Percentiles rank a stretch among this genome's conserved stretches.
phyloP scores from a whole-genome alignment of 768 basidiomycete genomes.

The Boletus rubescentipes region DNA sequence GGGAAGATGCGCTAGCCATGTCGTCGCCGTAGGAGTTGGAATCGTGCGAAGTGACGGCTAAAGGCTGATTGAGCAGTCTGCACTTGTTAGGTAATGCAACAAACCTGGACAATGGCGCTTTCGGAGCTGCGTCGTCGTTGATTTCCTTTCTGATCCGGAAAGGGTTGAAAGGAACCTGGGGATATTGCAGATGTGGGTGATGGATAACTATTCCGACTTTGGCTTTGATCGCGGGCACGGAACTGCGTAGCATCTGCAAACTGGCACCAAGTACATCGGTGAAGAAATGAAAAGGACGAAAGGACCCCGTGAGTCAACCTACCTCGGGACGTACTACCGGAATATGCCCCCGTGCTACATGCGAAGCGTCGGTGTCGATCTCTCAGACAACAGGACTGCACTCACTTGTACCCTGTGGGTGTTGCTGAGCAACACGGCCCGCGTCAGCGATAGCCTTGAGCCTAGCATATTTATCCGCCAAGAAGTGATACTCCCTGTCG shows the following conservation, averaged over 20 bases:
- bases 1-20: slow-evolving; percentile 19
- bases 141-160: slow-evolving; percentile 4
- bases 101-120: slow-evolving; percentile 16
- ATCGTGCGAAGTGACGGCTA: slow-evolving; percentile 14
- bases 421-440: slow-evolving; percentile 6
- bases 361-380: not conserved
- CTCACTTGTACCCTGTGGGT: slow-evolving; percentile 8
- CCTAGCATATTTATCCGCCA: slow-evolving; percentile 23
- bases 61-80: not conserved
- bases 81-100: not conserved
- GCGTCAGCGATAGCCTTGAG: slow-evolving; percentile 11
- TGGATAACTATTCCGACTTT: slow-evolving; percentile 3
- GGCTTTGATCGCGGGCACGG: slow-evolving; percentile 4
- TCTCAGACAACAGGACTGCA: not conserved
- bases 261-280: not conserved
- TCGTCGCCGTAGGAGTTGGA: slow-evolving; percentile 11
- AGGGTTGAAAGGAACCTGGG: not conserved
- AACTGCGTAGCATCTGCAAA: not conserved
- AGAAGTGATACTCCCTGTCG: slow-evolving; percentile 18
- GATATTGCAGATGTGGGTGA: slow-evolving; percentile 5
- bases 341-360: not conserved
- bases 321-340: slow-evolving; percentile 16
- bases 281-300: not conserved
- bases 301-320: not conserved
- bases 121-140: slow-evolving; percentile 20